phyloP scores from a whole-genome alignment of 768 basidiomycete genomes.

The Russula abietina region DNA sequence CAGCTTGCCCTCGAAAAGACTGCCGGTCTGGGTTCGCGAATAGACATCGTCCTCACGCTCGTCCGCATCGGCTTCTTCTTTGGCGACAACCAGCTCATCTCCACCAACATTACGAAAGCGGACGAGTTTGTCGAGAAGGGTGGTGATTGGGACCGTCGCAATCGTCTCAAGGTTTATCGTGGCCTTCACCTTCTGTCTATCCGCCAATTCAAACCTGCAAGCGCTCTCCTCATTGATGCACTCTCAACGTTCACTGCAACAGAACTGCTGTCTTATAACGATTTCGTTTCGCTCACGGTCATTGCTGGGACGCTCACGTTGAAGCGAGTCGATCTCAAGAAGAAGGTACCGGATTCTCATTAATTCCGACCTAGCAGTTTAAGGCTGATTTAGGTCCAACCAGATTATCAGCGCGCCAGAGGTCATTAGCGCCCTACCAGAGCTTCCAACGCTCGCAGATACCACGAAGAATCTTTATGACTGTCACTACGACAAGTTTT shows the following conservation, averaged over 20 bases:
- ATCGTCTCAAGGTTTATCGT: constrained; percentile 93
- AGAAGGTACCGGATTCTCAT: constrained; percentile 53
- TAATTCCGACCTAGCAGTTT: not conserved
- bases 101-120: constrained; percentile 66
- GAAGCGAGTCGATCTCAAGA: constrained; percentile 82
- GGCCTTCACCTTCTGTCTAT: constrained; percentile 80
- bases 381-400: not conserved
- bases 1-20: constrained; percentile 85
- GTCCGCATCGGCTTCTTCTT: constrained; percentile 91
- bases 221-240: constrained; percentile 84
- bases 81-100: constrained; percentile 66
- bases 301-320: constrained; percentile 72
- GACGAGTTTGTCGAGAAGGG: constrained; percentile 90
- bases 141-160: constrained; percentile 97
- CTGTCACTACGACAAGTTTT: constrained; percentile 93
- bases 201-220: constrained; percentile 85
- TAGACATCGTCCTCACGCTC: constrained; percentile 86
- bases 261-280: constrained; percentile 81
- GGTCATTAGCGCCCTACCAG: constrained; percentile 77
- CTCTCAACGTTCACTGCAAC: constrained; percentile 92
- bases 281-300: constrained; percentile 83
- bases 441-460: constrained; percentile 75
- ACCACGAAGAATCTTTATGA: constrained; percentile 85
- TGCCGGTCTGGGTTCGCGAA: constrained; percentile 85
- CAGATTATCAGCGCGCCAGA: constrained; percentile 85